Conservation (phyloP, 2,329 filamentous ascomycete genomes). For the Aspergillus pseudotamarii region DNA sequence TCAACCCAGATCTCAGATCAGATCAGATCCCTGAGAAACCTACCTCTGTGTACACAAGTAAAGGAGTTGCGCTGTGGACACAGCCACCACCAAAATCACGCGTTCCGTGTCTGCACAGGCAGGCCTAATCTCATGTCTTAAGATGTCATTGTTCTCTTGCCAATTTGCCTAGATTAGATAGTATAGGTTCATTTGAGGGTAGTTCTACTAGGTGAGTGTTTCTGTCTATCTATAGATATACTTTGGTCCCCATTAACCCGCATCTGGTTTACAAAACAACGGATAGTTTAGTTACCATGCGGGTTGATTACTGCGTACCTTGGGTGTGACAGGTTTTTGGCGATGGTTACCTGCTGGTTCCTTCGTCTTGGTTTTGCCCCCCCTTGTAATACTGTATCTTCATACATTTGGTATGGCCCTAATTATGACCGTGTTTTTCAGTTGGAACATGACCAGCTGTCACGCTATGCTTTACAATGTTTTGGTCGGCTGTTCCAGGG, state of each 20-base stretch:
- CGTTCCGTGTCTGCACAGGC: neutral
- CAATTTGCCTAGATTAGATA: neutral
- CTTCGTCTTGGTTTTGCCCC: neutral
- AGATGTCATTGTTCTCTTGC: neutral
- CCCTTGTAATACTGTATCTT: constrained; percentile 5
- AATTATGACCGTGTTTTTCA: constrained; percentile 2
- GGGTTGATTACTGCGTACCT: neutral
- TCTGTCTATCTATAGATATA: neutral
- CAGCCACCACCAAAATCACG: constrained; percentile 4
- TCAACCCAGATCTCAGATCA: neutral
- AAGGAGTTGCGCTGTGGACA: neutral
- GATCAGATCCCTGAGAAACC: neutral
- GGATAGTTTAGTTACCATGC: neutral
- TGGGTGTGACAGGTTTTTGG: constrained; percentile 1
- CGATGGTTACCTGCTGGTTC: neutral
- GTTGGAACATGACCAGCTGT: neutral
- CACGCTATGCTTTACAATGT: neutral
- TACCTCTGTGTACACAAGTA: neutral
- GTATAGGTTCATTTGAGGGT: neutral
- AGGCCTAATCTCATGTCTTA: neutral
- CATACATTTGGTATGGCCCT: constrained; percentile 4
- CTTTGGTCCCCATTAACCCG: neutral
- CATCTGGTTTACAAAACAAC: neutral
- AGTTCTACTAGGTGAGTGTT: no score
- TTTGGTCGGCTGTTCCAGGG: neutral